Percentiles rank a stretch among this genome's conserved stretches.
These are phyloP conservation scores for Kodamaea arcana DNA, from an alignment of 1,139 yeast genomes.

Conservation along the genomic window DNA sequence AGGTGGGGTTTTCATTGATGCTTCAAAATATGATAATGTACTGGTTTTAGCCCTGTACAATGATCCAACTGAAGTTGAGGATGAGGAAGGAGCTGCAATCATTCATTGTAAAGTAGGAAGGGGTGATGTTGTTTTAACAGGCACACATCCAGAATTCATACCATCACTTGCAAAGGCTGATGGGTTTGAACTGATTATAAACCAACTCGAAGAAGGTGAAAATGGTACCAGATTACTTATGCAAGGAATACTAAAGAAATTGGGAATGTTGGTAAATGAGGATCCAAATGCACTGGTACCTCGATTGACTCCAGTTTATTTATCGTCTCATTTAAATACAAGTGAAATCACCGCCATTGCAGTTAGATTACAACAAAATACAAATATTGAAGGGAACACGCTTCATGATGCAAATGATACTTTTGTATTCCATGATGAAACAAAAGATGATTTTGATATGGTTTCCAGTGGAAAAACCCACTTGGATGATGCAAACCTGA, in stretches of 20 bases:
- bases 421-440: constrained; percentile 41
- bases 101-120: constrained; percentile 64
- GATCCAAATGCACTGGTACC: constrained; percentile 53
- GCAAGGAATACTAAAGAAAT: constrained; percentile 47
- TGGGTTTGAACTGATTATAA: background rate
- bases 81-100: constrained; percentile 61
- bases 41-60: constrained; percentile 68
- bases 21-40: constrained; percentile 54
- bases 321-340: constrained; percentile 31
- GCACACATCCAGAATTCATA: constrained; percentile 87
- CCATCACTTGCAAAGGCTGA: constrained; percentile 44
- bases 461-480: constrained; percentile 7
- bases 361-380: constrained; percentile 26
- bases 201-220: constrained; percentile 37
- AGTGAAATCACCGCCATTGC: constrained; percentile 18
- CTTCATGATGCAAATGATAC: constrained; percentile 53
- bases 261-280: constrained; percentile 67
- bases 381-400: constrained; percentile 42
- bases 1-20: constrained; percentile 81
- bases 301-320: constrained; percentile 58
- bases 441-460: constrained; percentile 18
- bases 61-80: constrained; percentile 37
- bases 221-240: constrained; percentile 51
- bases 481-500: constrained; percentile 49
- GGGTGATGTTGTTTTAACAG: constrained; percentile 76